Evolutionary conservation across 257 asterid species (phyloP), one percentile per base, ranked within the genome.

Genomic region (Striga asiatica): DNA sequence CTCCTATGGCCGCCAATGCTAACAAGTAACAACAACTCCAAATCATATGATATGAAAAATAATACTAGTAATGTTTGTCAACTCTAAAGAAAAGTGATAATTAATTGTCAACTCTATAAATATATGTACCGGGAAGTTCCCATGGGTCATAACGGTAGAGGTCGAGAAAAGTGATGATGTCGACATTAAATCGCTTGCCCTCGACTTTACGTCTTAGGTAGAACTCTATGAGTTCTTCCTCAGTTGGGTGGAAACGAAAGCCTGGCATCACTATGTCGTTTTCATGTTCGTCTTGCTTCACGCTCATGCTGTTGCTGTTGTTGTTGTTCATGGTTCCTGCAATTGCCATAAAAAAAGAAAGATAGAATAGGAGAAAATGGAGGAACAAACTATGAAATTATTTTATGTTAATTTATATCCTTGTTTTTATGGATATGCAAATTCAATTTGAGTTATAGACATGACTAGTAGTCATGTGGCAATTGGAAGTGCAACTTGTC

Each of bases 181-280:
- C 95, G 0, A 92, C 97, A 64, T 92, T 87, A 84, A 92, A 92
- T 2, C 95, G 89, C 63, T 88, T 92, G 64, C 98, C 98, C 75
- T 92, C 97, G n/a, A 92, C 95, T 78, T 92, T 92, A 34, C 98
- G 95, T 46, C 98, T 95, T 73, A 92, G 97, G 59, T 92, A 92
- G 80, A 92, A 92, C 58, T 92, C 98, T 0, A 92, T 83, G 13
- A 92, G 95, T 72, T 92, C 98, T 47, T 92, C 98, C 29, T 92
- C 98, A 0, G 98, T 92, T 1, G 98, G 98, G 64, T 88, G 95
- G 76, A 92, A 92, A 0, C 98, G 92, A 50, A 92, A 92, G 0
- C 98, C 98, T 0, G 98, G 98, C 97, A 92, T 92, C 49, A 92
- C 95, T 75, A 82, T 65, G 56, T 92, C 98, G 56, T 82, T 74